These are phyloP conservation scores for Aureobasidium sp. DNA, from an alignment of 2,329 filamentous ascomycete genomes.

Conservation along the genomic window DNA sequence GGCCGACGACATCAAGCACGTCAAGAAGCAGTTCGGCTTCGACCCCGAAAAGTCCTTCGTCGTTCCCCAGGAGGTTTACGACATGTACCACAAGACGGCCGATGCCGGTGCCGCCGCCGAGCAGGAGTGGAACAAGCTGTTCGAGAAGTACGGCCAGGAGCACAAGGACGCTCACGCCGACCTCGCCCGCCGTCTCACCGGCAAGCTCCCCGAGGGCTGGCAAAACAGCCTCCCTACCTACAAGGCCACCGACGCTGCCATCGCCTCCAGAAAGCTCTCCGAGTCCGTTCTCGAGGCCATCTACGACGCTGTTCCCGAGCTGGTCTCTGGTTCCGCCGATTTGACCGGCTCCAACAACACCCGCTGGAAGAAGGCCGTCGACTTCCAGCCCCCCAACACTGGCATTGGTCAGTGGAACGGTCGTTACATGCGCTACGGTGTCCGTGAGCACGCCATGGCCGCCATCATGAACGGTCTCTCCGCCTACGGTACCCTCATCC, in stretches of 20 bases:
- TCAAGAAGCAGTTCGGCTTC: conserved; percentile 95
- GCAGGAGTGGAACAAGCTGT: conserved; percentile 89
- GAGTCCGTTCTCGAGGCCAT: conserved; percentile 89
- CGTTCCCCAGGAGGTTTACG: conserved; percentile 91
- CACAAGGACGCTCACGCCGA: conserved; percentile 75
- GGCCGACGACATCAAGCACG: conserved; percentile 83
- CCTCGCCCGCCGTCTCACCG: conserved; percentile 69
- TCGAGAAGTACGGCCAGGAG: conserved; percentile 76
- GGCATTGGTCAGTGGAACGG: conserved; percentile 85
- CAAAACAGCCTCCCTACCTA: conserved; percentile 89
- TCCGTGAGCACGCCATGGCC: conserved; percentile 87
- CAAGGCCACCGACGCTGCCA: conserved; percentile 73
- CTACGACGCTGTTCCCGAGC: conserved; percentile 74
- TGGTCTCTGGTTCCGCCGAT: conserved; percentile 93
- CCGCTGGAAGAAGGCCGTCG: conserved; percentile 90
- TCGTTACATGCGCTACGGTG: conserved; percentile 88
- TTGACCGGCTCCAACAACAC: conserved; percentile 98
- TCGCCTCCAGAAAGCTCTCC: conserved; percentile 93
- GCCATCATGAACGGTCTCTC: conserved; percentile 91
- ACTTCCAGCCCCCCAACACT: conserved; percentile 88
- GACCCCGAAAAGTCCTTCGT: conserved; percentile 88
- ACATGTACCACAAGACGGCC: conserved; percentile 77
- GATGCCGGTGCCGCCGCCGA: conserved; percentile 81
- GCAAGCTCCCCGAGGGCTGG: conserved; percentile 91
- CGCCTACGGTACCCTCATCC: conserved; percentile 91